phyloP scores from a whole-genome alignment of 2,329 filamentous ascomycete species.

The Colletotrichum cereale region DNA sequence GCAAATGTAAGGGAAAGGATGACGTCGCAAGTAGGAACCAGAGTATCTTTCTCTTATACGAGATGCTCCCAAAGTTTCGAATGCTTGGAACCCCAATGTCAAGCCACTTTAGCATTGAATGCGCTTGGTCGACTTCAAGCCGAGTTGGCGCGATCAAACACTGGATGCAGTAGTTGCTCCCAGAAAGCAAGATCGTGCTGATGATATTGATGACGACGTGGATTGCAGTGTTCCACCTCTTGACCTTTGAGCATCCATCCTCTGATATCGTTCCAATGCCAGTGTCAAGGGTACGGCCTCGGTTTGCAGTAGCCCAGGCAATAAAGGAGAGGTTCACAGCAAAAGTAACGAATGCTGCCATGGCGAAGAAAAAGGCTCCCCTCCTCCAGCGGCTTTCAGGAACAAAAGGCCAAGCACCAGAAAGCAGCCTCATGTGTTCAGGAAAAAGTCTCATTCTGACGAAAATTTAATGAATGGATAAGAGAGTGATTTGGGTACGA shows the following conservation, averaged over 20 bases:
- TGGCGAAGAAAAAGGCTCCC: background rate
- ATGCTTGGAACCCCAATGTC: slow-evolving; percentile 45
- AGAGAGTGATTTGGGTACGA: too few species aligned
- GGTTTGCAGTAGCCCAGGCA: slow-evolving; percentile 17
- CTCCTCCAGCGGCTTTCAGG: too few species aligned
- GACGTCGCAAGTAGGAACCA: background rate
- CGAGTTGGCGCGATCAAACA: slow-evolving; percentile 50
- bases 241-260: too few species aligned
- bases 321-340: background rate
- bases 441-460: too few species aligned
- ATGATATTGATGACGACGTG: slow-evolving; percentile 51
- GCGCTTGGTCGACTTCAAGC: slow-evolving; percentile 46
- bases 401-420: too few species aligned
- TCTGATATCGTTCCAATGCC: too few species aligned
- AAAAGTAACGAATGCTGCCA: background rate
- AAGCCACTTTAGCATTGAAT: slow-evolving; percentile 36
- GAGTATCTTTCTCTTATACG: slow-evolving; percentile 17
- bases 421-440: too few species aligned
- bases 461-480: too few species aligned
- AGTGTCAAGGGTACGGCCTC: too few species aligned
- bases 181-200: slow-evolving; percentile 48
- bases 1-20: slow-evolving; percentile 12
- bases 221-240: background rate
- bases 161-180: slow-evolving; percentile 55
- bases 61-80: slow-evolving; percentile 39